These are phyloP conservation scores for Ophiosphaerella narmari DNA, from an alignment of 2,329 filamentous ascomycete genomes.

Conservation along the genomic window DNA sequence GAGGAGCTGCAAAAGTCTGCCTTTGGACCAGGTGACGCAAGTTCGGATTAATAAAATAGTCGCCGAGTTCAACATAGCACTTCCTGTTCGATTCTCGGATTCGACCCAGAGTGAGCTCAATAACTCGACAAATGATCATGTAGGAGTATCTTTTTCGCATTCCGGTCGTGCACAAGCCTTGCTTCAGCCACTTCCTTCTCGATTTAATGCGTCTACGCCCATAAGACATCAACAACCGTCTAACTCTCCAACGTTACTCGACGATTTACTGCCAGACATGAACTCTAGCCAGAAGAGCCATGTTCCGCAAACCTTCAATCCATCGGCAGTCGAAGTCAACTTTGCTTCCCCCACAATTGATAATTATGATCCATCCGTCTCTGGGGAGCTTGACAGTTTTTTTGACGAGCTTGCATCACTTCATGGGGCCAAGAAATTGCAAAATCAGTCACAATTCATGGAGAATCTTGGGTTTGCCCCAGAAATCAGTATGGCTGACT, in stretches of 20 bases:
- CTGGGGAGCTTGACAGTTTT: constrained; percentile 54
- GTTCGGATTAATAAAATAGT: constrained; percentile 16
- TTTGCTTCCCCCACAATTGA: constrained; percentile 10
- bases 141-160: neutral
- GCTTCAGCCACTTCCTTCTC: neutral
- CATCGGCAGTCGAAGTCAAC: constrained; percentile 11
- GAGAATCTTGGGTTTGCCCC: constrained; percentile 68
- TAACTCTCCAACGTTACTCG: constrained; percentile 16
- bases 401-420: constrained; percentile 63
- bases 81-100: neutral
- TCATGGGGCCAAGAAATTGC: constrained; percentile 58
- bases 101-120: neutral
- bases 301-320: constrained; percentile 5
- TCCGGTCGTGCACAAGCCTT: neutral
- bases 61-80: constrained; percentile 13
- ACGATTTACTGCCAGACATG: constrained; percentile 30
- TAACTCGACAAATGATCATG: constrained; percentile 1
- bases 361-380: constrained; percentile 40
- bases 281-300: constrained; percentile 6
- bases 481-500: constrained; percentile 62
- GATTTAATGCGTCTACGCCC: constrained; percentile 10
- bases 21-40: constrained; percentile 16
- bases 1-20: constrained; percentile 11
- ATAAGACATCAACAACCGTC: constrained; percentile 6
- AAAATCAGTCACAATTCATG: constrained; percentile 67